Conservation (phyloP, 2,329 filamentous ascomycete genomes). For the Ophiosphaerella korrae region DNA sequence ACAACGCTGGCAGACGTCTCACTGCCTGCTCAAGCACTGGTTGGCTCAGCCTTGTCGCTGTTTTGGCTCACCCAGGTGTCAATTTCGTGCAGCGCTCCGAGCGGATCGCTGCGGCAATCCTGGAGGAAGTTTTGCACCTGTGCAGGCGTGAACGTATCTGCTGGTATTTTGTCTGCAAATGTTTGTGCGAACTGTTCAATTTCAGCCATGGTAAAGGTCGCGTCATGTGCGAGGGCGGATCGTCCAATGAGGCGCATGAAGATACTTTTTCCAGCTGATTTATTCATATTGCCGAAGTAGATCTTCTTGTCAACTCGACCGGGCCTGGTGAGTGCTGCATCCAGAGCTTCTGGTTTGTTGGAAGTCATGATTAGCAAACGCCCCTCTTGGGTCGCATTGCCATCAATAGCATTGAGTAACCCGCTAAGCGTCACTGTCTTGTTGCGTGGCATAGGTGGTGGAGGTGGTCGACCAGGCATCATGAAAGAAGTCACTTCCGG, state of each 20-base stretch:
- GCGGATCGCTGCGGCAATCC: conserved; percentile 31
- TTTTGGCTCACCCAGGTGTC: conserved; percentile 28
- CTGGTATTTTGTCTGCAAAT: conserved; percentile 36
- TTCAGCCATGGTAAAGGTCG: conserved; percentile 21
- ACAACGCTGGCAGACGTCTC: conserved; percentile 2
- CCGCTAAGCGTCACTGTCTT: conserved; percentile 62
- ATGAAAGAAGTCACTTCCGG: not conserved
- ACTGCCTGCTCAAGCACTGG: not conserved
- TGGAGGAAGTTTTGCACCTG: conserved; percentile 41
- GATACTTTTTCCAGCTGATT: conserved; percentile 25
- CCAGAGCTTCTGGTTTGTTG: conserved; percentile 74
- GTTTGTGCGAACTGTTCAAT: conserved; percentile 26
- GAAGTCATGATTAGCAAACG: conserved; percentile 82
- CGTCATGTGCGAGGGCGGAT: conserved; percentile 22
- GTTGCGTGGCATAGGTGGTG: conserved; percentile 6
- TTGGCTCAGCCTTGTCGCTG: not conserved
- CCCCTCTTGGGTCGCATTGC: conserved; percentile 78
- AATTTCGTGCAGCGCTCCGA: conserved; percentile 22
- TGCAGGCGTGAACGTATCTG: conserved; percentile 36
- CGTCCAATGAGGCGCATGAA: conserved; percentile 40
- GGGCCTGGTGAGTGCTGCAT: conserved; percentile 73
- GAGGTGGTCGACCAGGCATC: not conserved
- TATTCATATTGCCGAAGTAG: conserved; percentile 56
- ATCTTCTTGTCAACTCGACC: conserved; percentile 82
- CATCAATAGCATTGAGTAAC: conserved; percentile 81